Evolutionary conservation across 106 monocot species (phyloP).

Genomic region (Narthecium ossifragum): DNA sequence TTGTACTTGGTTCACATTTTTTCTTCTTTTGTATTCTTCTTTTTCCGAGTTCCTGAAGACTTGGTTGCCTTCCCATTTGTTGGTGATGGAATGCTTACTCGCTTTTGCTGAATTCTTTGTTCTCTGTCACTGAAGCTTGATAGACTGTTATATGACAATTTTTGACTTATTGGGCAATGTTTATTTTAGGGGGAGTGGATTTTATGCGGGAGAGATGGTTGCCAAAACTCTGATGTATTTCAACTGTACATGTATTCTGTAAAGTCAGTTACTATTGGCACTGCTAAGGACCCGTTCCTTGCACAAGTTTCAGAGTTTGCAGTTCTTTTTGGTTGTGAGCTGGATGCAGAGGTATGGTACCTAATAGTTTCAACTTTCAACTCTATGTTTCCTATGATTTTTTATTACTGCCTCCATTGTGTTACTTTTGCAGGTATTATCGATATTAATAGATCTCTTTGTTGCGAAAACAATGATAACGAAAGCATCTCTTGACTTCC

Average conservation of each 20-base stretch:
- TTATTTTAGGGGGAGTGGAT: slow-evolving; percentile 90
- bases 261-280: slow-evolving; percentile 59
- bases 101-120: no score
- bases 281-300: slow-evolving; percentile 77
- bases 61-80: no score
- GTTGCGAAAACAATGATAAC: slow-evolving; percentile 92
- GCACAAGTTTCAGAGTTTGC: slow-evolving; percentile 86
- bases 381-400: not conserved
- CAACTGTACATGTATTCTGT: slow-evolving; percentile 77
- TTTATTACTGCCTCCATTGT: not conserved
- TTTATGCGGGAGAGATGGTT: slow-evolving; percentile 52
- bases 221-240: slow-evolving; percentile 13
- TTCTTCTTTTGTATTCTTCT: no score
- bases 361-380: not conserved
- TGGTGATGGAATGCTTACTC: no score
- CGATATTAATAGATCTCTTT: slow-evolving; percentile 98
- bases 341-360: slow-evolving; percentile 90
- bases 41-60: no score
- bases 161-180: no score
- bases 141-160: no score
- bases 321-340: slow-evolving; percentile 78
- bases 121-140: no score
- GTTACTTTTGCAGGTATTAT: slow-evolving; percentile 72
- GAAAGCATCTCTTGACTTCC: slow-evolving; percentile 83
- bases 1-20: no score